phyloP scores from a whole-genome alignment of 306 rosid genomes.

The Fragaria iinumae region DNA sequence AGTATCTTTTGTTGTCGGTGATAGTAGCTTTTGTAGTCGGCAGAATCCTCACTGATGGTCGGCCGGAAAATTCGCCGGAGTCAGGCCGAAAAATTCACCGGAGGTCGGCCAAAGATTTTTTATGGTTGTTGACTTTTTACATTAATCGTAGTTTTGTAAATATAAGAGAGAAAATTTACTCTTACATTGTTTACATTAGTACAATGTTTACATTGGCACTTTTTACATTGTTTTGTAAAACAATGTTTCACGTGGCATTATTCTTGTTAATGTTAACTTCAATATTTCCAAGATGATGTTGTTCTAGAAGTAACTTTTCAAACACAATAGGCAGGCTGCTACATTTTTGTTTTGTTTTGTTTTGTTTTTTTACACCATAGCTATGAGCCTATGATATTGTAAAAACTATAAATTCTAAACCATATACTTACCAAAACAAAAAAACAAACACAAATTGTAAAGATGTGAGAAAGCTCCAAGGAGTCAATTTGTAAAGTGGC shows the following conservation, averaged over 20 bases:
- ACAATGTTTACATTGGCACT: too few species aligned
- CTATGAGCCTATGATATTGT: neutral
- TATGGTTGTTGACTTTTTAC: too few species aligned
- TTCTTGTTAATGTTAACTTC: neutral
- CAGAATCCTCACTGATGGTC: too few species aligned
- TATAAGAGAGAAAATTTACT: too few species aligned
- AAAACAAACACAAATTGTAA: neutral
- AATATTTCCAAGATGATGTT: neutral
- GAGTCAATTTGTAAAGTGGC: neutral
- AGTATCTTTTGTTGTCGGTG: too few species aligned
- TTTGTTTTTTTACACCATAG: neutral
- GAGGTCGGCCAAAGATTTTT: too few species aligned
- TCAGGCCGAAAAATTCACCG: too few species aligned
- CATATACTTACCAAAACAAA: neutral
- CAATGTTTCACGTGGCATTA: neutral
- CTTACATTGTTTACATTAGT: too few species aligned
- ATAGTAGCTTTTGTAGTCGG: too few species aligned
- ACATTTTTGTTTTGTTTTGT: neutral
- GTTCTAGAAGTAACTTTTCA: neutral
- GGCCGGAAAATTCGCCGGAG: too few species aligned
- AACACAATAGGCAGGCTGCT: neutral
- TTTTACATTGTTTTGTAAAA: too few species aligned
- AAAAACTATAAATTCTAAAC: neutral
- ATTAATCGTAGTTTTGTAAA: too few species aligned
- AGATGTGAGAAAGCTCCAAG: neutral